Evolutionary conservation across 495 filamentous ascomycete species (phyloP), one percentile per base, ranked within the genome.

Genomic region (Trichoderma parareesei): DNA sequence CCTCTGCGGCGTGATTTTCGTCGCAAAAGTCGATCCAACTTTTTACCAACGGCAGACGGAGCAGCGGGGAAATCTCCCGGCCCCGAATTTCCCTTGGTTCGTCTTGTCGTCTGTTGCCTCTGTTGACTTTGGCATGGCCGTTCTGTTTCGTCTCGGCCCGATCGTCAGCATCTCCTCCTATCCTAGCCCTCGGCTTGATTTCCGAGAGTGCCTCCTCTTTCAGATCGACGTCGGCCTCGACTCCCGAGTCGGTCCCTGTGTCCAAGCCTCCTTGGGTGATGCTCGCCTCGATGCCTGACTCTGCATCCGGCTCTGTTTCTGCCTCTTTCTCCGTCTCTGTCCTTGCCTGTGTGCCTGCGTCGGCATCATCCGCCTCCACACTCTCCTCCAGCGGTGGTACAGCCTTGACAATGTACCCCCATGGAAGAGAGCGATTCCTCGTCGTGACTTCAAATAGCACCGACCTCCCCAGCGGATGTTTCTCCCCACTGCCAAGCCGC

Each of bases 341-440:
- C 42, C 16, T 8, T 7, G 33, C 46, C 46, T 49, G 18, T 49
- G 3, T 9, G 5, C 20, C n/a, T 18, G 18, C 46, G 18, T 49
- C 4, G 14, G 4, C 11, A 4, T 11, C 38, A 13, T n/a, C 13
- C 6, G 4, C 38, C 5, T 11, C 18, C 38, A 5, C 13, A 9
- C 3, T 38, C 38, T 62, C 61, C 18, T 20, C 60, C 53, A 37
- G 6, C 16, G 33, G 14, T 13, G 53, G 53, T 6, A 41, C 61
- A 44, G 61, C 61, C 41, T 27, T 33, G n/a, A 63, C 41, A 44
- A 63, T 46, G 43, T 63, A 63, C n/a, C 61, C 61, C 61, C 61
- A 63, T 14, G 61, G 61, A 42, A 63, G 61, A 13, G 40, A 37
- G 16, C 43, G 41, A 40, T 63, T 63, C 61, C 61, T 63, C 18